phyloP scores from a whole-genome alignment of 202 grass and related monocot species.

The Bolboschoenoplectus hybrid region DNA sequence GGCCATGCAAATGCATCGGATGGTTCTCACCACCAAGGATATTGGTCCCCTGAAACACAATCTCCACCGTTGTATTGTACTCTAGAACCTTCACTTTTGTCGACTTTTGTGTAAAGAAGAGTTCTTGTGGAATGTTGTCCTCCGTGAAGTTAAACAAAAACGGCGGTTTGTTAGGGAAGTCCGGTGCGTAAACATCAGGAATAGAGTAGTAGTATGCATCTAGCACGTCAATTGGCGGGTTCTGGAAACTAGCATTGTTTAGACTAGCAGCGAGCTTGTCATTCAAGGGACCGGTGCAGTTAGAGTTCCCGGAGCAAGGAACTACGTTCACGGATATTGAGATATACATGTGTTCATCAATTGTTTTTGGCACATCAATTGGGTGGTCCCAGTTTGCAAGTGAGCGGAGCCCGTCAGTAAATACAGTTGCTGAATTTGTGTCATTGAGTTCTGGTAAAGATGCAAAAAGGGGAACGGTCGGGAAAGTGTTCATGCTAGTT shows the following conservation, averaged over 20 bases:
- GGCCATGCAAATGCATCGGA: slow-evolving; percentile 74
- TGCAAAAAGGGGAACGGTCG: not conserved
- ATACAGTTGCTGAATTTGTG: slow-evolving; percentile 42
- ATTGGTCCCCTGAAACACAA: slow-evolving; percentile 61
- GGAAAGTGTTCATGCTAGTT: not conserved
- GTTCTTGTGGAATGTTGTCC: not conserved
- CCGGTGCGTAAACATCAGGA: slow-evolving; percentile 25
- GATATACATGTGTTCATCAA: slow-evolving; percentile 63
- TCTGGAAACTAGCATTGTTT: slow-evolving; percentile 64
- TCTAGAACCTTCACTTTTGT: slow-evolving; percentile 59
- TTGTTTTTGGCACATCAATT: slow-evolving; percentile 37
- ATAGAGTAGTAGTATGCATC: slow-evolving; percentile 55
- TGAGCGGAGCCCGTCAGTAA: slow-evolving; percentile 48
- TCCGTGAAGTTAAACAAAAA: slow-evolving; percentile 52
- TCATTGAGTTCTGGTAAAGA: slow-evolving; percentile 40
- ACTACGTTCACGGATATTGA: slow-evolving; percentile 47
- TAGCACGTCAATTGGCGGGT: slow-evolving; percentile 45
- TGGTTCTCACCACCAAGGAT: slow-evolving; percentile 56
- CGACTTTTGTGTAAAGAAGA: slow-evolving; percentile 15
- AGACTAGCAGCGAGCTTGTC: slow-evolving; percentile 55
- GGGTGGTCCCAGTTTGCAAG: slow-evolving; percentile 51
- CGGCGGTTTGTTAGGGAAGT: slow-evolving; percentile 58
- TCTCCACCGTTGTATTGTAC: slow-evolving; percentile 59
- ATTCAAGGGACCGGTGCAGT: not conserved
- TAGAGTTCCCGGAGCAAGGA: slow-evolving; percentile 10